Conservation (phyloP, 371 early-diverging fungal species). For the Rhizomucor pusillus region DNA sequence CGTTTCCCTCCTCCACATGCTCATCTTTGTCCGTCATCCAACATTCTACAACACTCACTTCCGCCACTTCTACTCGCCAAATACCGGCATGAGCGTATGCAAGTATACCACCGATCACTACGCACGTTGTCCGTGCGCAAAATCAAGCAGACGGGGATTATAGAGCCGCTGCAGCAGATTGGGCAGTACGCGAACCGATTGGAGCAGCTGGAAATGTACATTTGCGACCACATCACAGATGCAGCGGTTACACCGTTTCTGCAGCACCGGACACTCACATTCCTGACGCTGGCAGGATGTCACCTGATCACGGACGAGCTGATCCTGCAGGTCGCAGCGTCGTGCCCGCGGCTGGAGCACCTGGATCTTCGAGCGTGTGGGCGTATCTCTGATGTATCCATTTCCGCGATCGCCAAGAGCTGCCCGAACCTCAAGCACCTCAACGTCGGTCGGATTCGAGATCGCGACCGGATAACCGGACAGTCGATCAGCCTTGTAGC, state of each 20-base stretch:
- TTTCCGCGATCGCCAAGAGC: conserved; percentile 38
- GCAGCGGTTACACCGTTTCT: conserved; percentile 35
- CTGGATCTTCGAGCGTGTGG: conserved; percentile 60
- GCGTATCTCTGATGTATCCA: conserved; percentile 48
- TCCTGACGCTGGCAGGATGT: conserved; percentile 55
- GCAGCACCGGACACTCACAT: conserved; percentile 33
- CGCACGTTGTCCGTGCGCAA: conserved; percentile 37
- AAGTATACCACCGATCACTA: conserved; percentile 22
- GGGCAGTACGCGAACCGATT: conserved; percentile 16
- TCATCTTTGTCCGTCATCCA: background rate
- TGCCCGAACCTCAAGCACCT: conserved; percentile 51
- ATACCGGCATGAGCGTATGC: background rate
- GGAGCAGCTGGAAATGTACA: conserved; percentile 44
- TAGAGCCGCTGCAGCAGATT: conserved; percentile 25
- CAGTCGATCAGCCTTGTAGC: conserved; percentile 53
- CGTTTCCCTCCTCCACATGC: background rate
- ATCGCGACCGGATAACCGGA: conserved; percentile 47
- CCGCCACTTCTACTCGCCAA: no score
- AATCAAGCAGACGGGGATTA: conserved; percentile 35
- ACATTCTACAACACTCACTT: background rate
- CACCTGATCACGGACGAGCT: conserved; percentile 51
- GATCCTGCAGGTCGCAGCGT: conserved; percentile 38
- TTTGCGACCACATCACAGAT: conserved; percentile 54
- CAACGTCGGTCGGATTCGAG: conserved; percentile 59
- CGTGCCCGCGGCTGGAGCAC: conserved; percentile 46